phyloP scores from a whole-genome alignment of 345 rosid species.

The Syzygium oleosum region DNA sequence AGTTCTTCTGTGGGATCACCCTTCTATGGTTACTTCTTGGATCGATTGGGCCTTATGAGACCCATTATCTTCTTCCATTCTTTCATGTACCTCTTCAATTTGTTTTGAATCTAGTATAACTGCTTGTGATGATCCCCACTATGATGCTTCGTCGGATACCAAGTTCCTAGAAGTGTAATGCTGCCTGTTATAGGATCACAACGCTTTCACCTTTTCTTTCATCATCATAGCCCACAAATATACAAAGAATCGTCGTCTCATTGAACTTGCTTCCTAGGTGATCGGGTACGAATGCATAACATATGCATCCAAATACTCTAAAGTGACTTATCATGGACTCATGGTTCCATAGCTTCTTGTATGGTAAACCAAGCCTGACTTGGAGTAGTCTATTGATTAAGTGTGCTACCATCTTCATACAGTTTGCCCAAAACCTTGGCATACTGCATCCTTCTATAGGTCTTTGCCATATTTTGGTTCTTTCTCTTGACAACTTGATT shows the following conservation, averaged over 20 bases:
- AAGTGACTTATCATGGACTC: neutral
- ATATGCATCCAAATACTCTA: neutral
- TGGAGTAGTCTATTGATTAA: constrained; percentile 3
- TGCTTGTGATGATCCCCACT: neutral
- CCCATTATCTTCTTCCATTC: neutral
- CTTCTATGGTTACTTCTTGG: neutral
- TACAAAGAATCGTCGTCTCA: neutral
- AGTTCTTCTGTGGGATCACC: neutral
- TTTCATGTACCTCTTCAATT: neutral
- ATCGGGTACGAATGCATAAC: neutral
- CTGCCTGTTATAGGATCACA: neutral
- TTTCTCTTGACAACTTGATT: neutral
- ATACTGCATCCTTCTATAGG: constrained; percentile 3
- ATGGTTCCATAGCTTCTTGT: neutral
- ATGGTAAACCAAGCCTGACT: neutral
- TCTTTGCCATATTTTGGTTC: neutral
- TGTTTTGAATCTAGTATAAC: neutral
- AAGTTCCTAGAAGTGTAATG: neutral
- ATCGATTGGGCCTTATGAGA: neutral
- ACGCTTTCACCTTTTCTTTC: neutral
- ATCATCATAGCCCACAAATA: neutral
- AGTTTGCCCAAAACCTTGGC: neutral
- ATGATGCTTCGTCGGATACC: neutral
- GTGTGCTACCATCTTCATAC: neutral
- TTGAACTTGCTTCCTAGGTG: neutral